phyloP scores from a whole-genome alignment of 495 filamentous ascomycete species.

The Talaromyces borbonicus region DNA sequence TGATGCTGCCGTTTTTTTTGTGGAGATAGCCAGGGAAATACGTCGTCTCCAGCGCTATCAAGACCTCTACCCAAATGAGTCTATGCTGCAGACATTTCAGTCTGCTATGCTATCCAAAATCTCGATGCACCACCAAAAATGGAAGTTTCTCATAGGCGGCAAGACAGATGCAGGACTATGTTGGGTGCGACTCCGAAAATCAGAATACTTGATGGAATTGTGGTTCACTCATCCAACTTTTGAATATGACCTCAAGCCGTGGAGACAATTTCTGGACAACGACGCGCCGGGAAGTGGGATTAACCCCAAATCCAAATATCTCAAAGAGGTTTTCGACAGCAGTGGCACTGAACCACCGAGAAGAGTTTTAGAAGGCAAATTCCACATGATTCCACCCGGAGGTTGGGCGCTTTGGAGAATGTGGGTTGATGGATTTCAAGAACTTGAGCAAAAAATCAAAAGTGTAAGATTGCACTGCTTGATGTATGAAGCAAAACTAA shows the following conservation, averaged over 20 bases:
- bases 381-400: conserved; percentile 5
- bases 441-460: conserved; percentile 1
- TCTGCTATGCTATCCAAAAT: neutral
- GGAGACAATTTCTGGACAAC: conserved; percentile 6
- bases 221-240: conserved; percentile 5
- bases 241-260: conserved; percentile 8
- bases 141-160: neutral
- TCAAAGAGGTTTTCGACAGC: neutral
- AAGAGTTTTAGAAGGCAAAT: neutral
- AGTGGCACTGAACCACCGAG: neutral
- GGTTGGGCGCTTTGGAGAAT: conserved; percentile 1
- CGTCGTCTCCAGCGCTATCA: conserved; percentile 8
- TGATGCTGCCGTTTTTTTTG: neutral
- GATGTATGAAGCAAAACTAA: neutral
- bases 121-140: neutral
- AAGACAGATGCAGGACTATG: neutral
- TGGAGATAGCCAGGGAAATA: conserved; percentile 1
- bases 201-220: conserved; percentile 3
- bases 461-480: neutral
- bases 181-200: conserved; percentile 4
- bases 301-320: conserved; percentile 4
- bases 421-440: conserved; percentile 1
- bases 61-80: conserved; percentile 1
- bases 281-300: conserved; percentile 10
- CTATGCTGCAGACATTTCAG: neutral